These are phyloP conservation scores for Daldinia bambusicola DNA, from an alignment of 495 filamentous ascomycete species.

Conservation along the genomic window DNA sequence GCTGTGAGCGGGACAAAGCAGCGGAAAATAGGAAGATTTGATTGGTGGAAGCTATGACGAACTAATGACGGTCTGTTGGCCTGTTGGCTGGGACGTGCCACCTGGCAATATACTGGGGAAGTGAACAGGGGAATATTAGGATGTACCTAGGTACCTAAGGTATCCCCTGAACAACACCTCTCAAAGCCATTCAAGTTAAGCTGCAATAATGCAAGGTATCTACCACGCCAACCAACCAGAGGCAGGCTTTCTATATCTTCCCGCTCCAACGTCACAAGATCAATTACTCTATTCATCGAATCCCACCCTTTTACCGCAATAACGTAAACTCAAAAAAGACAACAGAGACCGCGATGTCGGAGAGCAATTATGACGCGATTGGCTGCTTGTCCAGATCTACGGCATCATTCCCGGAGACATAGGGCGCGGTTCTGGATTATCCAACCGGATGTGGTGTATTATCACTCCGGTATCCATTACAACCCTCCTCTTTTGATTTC, in stretches of 20 bases:
- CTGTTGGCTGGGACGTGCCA: not conserved
- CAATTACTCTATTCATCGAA: constrained; percentile 1
- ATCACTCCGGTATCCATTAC: not conserved
- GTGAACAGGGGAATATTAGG: no score
- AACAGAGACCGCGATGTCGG: not conserved
- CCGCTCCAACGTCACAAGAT: not conserved
- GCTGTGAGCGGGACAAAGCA: not conserved
- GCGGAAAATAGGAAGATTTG: not conserved
- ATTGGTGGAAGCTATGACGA: not conserved
- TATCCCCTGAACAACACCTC: no score
- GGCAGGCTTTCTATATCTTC: not conserved
- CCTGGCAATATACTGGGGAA: no score
- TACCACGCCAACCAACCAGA: no score
- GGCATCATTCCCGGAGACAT: constrained; percentile 1
- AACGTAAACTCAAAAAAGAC: not conserved
- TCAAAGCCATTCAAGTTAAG: no score
- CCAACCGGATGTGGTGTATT: not conserved
- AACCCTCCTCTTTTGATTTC: not conserved
- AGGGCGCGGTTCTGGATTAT: not conserved
- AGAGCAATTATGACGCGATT: not conserved
- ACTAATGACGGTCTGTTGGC: not conserved
- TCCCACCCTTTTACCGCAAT: not conserved
- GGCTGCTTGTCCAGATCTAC: not conserved
- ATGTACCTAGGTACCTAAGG: not conserved
- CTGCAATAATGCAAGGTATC: no score